Conservation (phyloP, 805 yeast genomes). For the Pichia membranifaciens region DNA sequence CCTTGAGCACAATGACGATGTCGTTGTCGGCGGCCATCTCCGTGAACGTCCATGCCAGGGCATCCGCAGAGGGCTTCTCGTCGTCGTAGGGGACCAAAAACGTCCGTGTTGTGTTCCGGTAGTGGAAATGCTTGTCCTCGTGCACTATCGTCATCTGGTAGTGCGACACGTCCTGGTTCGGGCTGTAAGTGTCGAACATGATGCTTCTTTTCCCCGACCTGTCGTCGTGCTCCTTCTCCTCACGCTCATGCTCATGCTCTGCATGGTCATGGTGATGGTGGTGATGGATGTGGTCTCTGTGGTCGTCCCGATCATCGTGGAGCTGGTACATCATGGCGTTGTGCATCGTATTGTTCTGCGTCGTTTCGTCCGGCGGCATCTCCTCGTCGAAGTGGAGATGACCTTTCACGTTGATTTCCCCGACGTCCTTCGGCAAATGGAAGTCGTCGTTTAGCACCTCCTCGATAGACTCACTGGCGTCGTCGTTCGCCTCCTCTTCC, state of each 20-base stretch:
- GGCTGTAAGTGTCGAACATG: conserved; percentile 38
- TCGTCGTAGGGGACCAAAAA: conserved; percentile 39
- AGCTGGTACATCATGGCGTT: conserved; percentile 27
- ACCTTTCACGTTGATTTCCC: conserved; percentile 14
- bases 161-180: conserved; percentile 25
- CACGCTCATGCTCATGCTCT: not conserved
- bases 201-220: conserved; percentile 29
- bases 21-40: conserved; percentile 41
- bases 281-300: conserved; percentile 15
- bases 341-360: conserved; percentile 25
- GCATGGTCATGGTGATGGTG: not conserved
- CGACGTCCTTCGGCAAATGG: conserved; percentile 14
- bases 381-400: conserved; percentile 17
- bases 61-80: conserved; percentile 36
- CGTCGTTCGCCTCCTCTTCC: conserved; percentile 6
- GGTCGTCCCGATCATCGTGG: not conserved
- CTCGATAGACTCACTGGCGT: conserved; percentile 3
- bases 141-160: conserved; percentile 36
- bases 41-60: conserved; percentile 40
- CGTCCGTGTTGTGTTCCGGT: conserved; percentile 34
- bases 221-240: too few species aligned
- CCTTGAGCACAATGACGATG: conserved; percentile 40
- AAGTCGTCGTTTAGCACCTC: conserved; percentile 7
- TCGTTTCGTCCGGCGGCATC: conserved; percentile 23
- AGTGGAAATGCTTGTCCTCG: conserved; percentile 27